These are phyloP conservation scores for Fagopyrum tataricum DNA, from an alignment of 148 eudicot species.

Conservation along the genomic window DNA sequence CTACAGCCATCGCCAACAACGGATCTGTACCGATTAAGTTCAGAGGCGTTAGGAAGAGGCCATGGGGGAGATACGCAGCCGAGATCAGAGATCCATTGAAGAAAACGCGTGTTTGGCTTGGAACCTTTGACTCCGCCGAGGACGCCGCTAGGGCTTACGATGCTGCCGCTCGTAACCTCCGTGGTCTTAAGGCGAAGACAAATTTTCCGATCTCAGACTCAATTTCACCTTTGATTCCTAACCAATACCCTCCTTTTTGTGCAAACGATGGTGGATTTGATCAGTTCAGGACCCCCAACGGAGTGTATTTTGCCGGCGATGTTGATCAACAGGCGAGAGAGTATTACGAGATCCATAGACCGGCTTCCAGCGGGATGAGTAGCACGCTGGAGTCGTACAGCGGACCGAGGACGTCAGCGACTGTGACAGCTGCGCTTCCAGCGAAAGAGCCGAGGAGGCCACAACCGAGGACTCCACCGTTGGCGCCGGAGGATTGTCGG, in stretches of 20 bases:
- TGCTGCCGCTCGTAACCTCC: constrained; percentile 46
- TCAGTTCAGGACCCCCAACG: background rate
- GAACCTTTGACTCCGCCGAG: constrained; percentile 66
- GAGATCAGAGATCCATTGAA: constrained; percentile 84
- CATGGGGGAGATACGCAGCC: constrained; percentile 78
- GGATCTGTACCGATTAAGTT: constrained; percentile 41
- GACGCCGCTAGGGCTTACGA: constrained; percentile 79
- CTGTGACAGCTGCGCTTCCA: background rate
- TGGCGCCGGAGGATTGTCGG: constrained; percentile 29
- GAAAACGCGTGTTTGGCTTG: constrained; percentile 71
- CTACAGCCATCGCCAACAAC: constrained; percentile 12
- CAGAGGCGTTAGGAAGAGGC: constrained; percentile 62
- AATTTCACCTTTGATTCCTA: background rate
- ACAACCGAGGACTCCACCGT: constrained; percentile 23
- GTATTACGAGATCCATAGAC: constrained; percentile 25
- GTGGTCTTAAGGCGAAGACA: constrained; percentile 71
- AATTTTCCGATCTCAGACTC: constrained; percentile 38
- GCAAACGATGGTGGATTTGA: constrained; percentile 12
- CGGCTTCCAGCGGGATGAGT: constrained; percentile 59
- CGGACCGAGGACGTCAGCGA: constrained; percentile 27
- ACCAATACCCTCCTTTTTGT: background rate
- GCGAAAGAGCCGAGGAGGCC: background rate
- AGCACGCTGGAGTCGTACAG: constrained; percentile 66
- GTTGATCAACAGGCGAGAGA: constrained; percentile 10
- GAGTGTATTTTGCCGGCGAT: background rate